phyloP scores from a whole-genome alignment of 305 asterid genomes.

The Fraxinus velutina region DNA sequence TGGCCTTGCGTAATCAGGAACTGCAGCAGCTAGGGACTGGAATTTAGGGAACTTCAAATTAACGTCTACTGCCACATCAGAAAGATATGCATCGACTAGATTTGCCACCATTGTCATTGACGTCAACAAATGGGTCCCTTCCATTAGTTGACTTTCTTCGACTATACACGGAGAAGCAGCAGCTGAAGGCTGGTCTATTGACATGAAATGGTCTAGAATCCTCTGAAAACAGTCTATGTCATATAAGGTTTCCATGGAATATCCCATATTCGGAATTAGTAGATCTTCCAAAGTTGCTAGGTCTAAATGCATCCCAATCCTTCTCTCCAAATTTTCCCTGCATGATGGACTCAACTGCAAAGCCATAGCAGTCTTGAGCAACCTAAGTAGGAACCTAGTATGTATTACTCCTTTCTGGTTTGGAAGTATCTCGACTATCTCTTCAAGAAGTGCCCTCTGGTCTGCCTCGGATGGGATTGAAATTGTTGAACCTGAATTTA shows the following conservation, averaged over 20 bases:
- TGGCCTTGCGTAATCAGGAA: conserved; percentile 86
- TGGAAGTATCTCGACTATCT: conserved; percentile 71
- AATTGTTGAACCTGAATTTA: conserved; percentile 41
- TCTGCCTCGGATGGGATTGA: conserved; percentile 80
- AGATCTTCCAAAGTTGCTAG: conserved; percentile 69
- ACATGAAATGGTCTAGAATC: conserved; percentile 77
- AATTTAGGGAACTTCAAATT: conserved; percentile 77
- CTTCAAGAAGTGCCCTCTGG: conserved; percentile 73
- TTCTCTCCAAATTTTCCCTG: conserved; percentile 65
- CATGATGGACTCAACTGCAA: conserved; percentile 60
- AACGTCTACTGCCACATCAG: conserved; percentile 76
- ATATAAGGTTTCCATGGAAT: conserved; percentile 62
- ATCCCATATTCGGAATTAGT: conserved; percentile 70
- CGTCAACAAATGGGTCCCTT: conserved; percentile 42
- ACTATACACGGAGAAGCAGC: conserved; percentile 59
- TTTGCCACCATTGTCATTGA: conserved; percentile 80
- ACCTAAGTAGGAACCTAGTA: conserved; percentile 65
- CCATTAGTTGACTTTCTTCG: conserved; percentile 52
- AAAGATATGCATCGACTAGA: conserved; percentile 74
- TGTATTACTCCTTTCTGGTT: conserved; percentile 58
- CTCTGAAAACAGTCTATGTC: conserved; percentile 87
- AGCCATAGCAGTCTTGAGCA: conserved; percentile 70
- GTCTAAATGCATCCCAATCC: conserved; percentile 74
- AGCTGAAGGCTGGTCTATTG: conserved; percentile 52
- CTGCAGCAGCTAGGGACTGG: conserved; percentile 65